Evolutionary conservation across 352 stramenopile genomes (phyloP), one percentile per base, ranked within the genome.

Genomic region (Pythium chondricola): DNA sequence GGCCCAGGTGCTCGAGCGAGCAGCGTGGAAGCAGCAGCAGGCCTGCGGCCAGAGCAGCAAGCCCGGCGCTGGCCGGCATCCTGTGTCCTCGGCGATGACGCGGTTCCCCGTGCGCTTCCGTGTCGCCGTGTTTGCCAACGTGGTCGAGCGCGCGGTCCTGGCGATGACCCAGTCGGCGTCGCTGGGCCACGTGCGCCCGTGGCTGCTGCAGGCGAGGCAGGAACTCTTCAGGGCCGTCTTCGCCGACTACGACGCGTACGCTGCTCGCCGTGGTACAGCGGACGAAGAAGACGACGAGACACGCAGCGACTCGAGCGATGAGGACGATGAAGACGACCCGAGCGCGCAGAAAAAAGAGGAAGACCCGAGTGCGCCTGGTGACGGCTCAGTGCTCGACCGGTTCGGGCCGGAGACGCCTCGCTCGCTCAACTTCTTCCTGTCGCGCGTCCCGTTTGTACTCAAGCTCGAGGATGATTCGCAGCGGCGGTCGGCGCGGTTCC

Each of bases 191-290:
- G 27, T 52, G 9, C 61, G 61, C 31, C 43, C 49, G 10, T 44
- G 47, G 39, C 38, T 83, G 10, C 52, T 71, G 5, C 52, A 69
- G 16, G 58, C 63, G 22, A 49, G 69, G 17, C 50, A 76, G 30
- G 69, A 81, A 35, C 61, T 83, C 3, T 65, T 76, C 31, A 45
- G 64, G 17, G 59, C 70, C 6, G 66, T 83, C 32, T 79, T 74
- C 44, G 52, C 61, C 9, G 69, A 81, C 41, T 71, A 72, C 26
- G 69, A 80, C 17, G 14, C 31, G 9, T 40, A 43, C 24, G 13
- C 16, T 16, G n/a, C 29, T 8, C 41, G 3, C 5, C 18, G 18
- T 24, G 43, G 24, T 8, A 44, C 11, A 3, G 31, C 37, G 20
- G 10, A 20, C 20, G 25, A 52, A 7, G 3, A 40, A 9, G n/a